Evolutionary conservation across 2,329 filamentous ascomycete genomes (phyloP), one percentile per base, ranked within the genome.

Genomic region (Aspergillus versicolor): DNA sequence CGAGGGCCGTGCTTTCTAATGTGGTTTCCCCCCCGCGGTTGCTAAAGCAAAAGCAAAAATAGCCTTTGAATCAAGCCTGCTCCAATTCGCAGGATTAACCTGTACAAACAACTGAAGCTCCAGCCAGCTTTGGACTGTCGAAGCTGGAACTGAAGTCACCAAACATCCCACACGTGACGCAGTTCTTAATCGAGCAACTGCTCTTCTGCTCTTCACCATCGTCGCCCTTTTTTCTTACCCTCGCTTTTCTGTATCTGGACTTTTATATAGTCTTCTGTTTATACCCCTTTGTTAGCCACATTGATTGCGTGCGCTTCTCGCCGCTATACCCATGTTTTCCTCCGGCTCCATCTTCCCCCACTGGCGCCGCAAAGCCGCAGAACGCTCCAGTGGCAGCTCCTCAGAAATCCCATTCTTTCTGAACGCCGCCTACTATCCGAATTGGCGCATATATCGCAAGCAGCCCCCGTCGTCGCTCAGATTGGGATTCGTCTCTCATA

Each of bases 371-470:
- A 66, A 66, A 57, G 59, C 64, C 17, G 64, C 60, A 55, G 63
- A 66, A 43, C 63, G 63, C 42, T 64, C 62, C 54, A 66, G 61
- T 54, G 61, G 59, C 52, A 63, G 46, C 53, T 67, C 70, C 5
- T 70, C 71, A 43, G 70, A 76, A 40, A 70, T 76, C 21, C 71
- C 74, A 11, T 67, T 76, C 47, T 77, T 71, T 64, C 67, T 84
- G 67, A 94, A 94, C 73, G 90, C 88, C 21, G 88, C 91, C 17
- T 94, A 93, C 76, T 94, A 91, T 72, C 89, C 89, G n/a, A 93
- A 91, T 74, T 86, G 85, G 77, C 81, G 86, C 57, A 84, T 91
- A 63, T 91, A 92, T 74, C 81, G 82, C 56, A 84, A 87, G 61
- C 85, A 90, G 65, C 88, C 88, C 15, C 90, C 90, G 0, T 89